These are phyloP conservation scores for Saxispiralis lemnorum DNA, from an alignment of 495 filamentous ascomycete species.

Conservation along the genomic window DNA sequence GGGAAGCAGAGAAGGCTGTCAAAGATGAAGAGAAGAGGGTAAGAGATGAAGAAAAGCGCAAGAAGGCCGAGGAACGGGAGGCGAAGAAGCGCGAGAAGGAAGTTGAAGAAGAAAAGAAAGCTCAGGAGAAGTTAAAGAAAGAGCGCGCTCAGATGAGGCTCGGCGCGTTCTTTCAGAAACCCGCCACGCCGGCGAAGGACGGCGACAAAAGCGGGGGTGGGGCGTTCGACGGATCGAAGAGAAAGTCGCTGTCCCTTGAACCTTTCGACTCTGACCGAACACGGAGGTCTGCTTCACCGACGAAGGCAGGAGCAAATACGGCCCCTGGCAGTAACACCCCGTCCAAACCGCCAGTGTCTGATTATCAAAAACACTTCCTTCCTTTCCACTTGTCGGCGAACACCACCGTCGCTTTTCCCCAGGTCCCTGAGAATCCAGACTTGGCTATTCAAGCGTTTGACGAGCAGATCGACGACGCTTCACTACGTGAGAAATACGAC, in stretches of 20 bases:
- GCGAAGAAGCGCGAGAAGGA: slow-evolving; percentile 30
- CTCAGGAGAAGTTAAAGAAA: slow-evolving; percentile 56
- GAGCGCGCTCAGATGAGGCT: slow-evolving; percentile 28
- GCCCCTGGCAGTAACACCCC: slow-evolving; percentile 1
- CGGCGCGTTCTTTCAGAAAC: slow-evolving; percentile 12
- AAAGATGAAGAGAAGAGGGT: slow-evolving; percentile 25
- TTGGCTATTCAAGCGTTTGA: slow-evolving; percentile 10
- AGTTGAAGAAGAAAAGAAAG: slow-evolving; percentile 38
- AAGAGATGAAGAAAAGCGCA: slow-evolving; percentile 25
- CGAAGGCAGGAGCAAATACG: not conserved
- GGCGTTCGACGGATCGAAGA: slow-evolving; percentile 4
- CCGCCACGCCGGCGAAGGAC: slow-evolving; percentile 5
- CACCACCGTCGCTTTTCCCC: slow-evolving; percentile 15
- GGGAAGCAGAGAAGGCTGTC: slow-evolving; percentile 16
- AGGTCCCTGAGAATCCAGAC: slow-evolving; percentile 7
- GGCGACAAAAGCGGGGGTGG: not conserved
- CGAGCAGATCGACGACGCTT: slow-evolving; percentile 6
- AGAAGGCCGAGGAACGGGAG: slow-evolving; percentile 24
- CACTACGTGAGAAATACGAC: slow-evolving; percentile 8
- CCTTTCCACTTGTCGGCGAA: slow-evolving; percentile 25
- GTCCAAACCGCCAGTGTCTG: slow-evolving; percentile 26
- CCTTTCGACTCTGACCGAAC: slow-evolving; percentile 16
- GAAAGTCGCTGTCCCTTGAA: slow-evolving; percentile 20
- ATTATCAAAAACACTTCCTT: slow-evolving; percentile 58
- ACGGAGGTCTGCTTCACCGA: slow-evolving; percentile 6